A percentile compares a stretch with the other conserved stretches of the same genome.
These are phyloP conservation scores for Elongisporangium undulatum DNA, from an alignment of 352 stramenopile species.

Conservation along the genomic window DNA sequence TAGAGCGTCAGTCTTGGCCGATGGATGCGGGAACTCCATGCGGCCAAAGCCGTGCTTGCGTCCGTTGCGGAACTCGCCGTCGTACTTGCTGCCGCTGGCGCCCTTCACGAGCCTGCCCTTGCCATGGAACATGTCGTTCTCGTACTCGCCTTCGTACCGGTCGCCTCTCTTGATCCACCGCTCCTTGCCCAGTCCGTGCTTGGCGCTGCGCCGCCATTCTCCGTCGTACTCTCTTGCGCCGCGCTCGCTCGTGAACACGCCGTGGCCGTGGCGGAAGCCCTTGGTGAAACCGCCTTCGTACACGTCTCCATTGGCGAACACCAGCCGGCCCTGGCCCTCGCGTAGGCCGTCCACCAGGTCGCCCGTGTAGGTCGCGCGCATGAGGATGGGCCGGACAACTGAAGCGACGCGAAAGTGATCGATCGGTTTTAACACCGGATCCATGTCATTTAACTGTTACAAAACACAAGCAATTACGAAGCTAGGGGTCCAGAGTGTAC, in stretches of 20 bases:
- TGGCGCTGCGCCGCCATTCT: slow-evolving; percentile 49
- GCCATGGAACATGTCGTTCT: slow-evolving; percentile 50
- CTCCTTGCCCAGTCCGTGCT: slow-evolving; percentile 54
- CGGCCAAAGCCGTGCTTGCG: slow-evolving; percentile 47
- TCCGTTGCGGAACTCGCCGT: slow-evolving; percentile 49
- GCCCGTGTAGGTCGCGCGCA: slow-evolving; percentile 50
- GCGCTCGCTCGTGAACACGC: slow-evolving; percentile 50
- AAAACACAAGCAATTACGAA: not conserved
- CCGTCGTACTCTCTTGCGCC: slow-evolving; percentile 50
- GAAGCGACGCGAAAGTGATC: not conserved
- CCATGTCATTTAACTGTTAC: not conserved
- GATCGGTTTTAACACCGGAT: not conserved
- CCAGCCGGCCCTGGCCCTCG: slow-evolving; percentile 41
- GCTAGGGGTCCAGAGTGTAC: not conserved
- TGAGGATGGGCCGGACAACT: slow-evolving; percentile 5
- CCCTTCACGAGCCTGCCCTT: slow-evolving; percentile 38
- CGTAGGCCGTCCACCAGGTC: slow-evolving; percentile 53
- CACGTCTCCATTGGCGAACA: slow-evolving; percentile 59
- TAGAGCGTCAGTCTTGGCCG: not conserved
- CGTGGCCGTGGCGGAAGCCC: slow-evolving; percentile 52
- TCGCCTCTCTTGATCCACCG: slow-evolving; percentile 43
- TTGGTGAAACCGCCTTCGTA: slow-evolving; percentile 63
- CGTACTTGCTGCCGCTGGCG: slow-evolving; percentile 43
- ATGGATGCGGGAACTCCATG: slow-evolving; percentile 47
- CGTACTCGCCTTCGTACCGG: slow-evolving; percentile 63